These are phyloP conservation scores for Linnemannia zychae DNA, from an alignment of 192 early-diverging fungal species.

Conservation along the genomic window DNA sequence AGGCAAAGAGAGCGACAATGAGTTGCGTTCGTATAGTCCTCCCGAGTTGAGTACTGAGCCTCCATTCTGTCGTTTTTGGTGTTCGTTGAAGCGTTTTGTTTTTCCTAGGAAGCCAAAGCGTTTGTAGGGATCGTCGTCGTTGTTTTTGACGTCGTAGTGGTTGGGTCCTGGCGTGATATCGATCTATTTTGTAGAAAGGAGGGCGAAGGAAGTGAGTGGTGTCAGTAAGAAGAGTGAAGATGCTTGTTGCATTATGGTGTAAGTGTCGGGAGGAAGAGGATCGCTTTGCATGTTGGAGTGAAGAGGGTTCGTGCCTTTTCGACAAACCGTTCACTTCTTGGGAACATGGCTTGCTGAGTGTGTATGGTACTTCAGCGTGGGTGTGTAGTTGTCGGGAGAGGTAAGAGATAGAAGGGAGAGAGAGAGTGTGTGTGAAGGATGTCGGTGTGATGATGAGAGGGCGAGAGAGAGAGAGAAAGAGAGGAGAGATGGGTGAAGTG, in stretches of 20 bases:
- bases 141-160: slow-evolving; percentile 45
- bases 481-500: not conserved
- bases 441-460: too few species aligned
- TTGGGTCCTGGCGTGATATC: slow-evolving; percentile 47
- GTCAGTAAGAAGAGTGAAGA: not conserved
- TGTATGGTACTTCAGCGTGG: not conserved
- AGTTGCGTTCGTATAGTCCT: slow-evolving; percentile 27
- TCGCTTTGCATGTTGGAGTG: too few species aligned
- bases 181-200: slow-evolving; percentile 31
- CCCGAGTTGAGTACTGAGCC: not conserved
- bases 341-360: slow-evolving; percentile 34
- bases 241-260: not conserved
- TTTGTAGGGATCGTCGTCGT: slow-evolving; percentile 47
- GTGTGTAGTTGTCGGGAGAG: not conserved
- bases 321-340: slow-evolving; percentile 54
- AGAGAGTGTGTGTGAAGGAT: too few species aligned
- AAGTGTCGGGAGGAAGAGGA: not conserved
- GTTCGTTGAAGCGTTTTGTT: slow-evolving; percentile 34
- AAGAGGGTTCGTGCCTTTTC: slow-evolving; percentile 44
- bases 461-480: not conserved
- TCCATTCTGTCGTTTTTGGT: not conserved
- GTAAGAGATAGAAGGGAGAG: not conserved
- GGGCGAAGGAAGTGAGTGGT: not conserved
- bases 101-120: slow-evolving; percentile 53
- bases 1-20: slow-evolving; percentile 24